These are phyloP conservation scores for Mycena alexandri DNA, from an alignment of 768 basidiomycete genomes.

Conservation along the genomic window DNA sequence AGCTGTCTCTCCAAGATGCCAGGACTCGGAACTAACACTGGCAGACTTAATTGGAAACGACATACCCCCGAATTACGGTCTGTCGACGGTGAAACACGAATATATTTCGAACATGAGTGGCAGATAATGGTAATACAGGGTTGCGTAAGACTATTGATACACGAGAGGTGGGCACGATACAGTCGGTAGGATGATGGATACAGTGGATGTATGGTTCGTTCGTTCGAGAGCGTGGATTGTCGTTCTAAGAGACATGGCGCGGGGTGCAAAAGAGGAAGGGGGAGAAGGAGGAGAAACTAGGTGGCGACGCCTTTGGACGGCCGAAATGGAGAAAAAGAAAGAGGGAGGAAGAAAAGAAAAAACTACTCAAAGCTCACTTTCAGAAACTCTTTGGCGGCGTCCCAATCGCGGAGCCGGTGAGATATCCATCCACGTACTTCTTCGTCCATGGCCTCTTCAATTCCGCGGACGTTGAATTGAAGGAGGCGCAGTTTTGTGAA, in stretches of 20 bases:
- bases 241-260: not conserved
- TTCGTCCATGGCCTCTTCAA: slow-evolving; percentile 43
- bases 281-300: not conserved
- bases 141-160: slow-evolving; percentile 31
- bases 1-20: too few species aligned
- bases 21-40: too few species aligned
- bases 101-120: not conserved
- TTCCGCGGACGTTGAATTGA: slow-evolving; percentile 48
- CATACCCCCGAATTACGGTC: too few species aligned
- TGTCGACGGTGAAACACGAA: not conserved
- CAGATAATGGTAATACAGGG: slow-evolving; percentile 16
- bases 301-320: slow-evolving; percentile 35
- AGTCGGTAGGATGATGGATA: slow-evolving; percentile 23
- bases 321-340: slow-evolving; percentile 19
- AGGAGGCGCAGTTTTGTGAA: slow-evolving; percentile 37
- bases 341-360: not conserved
- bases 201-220: slow-evolving; percentile 13
- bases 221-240: not conserved
- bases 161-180: slow-evolving; percentile 20
- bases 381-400: slow-evolving; percentile 15
- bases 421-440: slow-evolving; percentile 45
- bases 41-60: too few species aligned
- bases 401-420: slow-evolving; percentile 41
- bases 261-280: not conserved
- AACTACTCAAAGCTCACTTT: slow-evolving; percentile 33